Evolutionary conservation across 2,329 filamentous ascomycete species (phyloP).

Genomic region (Alternaria consortialis): DNA sequence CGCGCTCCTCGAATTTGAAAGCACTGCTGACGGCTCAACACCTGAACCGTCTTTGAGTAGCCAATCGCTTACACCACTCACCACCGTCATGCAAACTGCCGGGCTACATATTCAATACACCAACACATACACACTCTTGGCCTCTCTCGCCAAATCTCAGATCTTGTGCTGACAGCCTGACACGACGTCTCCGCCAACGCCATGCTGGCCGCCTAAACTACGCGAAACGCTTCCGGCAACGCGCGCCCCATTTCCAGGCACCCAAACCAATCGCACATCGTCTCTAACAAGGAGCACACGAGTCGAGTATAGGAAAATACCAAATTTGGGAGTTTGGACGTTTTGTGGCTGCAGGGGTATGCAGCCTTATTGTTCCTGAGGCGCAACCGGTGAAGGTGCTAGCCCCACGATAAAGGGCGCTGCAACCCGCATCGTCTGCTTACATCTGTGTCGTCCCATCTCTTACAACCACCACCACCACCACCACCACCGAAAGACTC

Average conservation of each 20-base stretch:
- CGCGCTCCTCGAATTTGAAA: conserved; percentile 8
- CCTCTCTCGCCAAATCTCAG: conserved; percentile 1
- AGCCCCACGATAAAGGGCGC: conserved; percentile 24
- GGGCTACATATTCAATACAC: conserved; percentile 3
- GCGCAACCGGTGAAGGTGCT: conserved; percentile 33
- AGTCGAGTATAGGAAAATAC: conserved; percentile 16
- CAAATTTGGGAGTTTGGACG: conserved; percentile 7
- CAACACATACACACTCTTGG: conserved; percentile 13
- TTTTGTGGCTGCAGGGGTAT: conserved; percentile 7
- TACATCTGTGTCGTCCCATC: background rate
- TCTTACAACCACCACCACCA: background rate
- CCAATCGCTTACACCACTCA: background rate
- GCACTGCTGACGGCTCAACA: background rate
- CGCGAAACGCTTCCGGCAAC: conserved; percentile 24
- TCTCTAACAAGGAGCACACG: conserved; percentile 17
- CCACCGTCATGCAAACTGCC: background rate
- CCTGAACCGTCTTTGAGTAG: background rate
- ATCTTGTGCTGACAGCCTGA: conserved; percentile 8
- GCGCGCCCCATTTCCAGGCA: conserved; percentile 22
- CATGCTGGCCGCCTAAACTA: conserved; percentile 20
- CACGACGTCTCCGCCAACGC: conserved; percentile 11
- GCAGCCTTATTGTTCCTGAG: conserved; percentile 8
- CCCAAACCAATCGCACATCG: conserved; percentile 18
- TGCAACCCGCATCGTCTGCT: background rate
- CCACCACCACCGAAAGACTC: background rate